These are phyloP conservation scores for Echeveria elegans DNA, from an alignment of 164 flowering plant species.

Conservation along the genomic window DNA sequence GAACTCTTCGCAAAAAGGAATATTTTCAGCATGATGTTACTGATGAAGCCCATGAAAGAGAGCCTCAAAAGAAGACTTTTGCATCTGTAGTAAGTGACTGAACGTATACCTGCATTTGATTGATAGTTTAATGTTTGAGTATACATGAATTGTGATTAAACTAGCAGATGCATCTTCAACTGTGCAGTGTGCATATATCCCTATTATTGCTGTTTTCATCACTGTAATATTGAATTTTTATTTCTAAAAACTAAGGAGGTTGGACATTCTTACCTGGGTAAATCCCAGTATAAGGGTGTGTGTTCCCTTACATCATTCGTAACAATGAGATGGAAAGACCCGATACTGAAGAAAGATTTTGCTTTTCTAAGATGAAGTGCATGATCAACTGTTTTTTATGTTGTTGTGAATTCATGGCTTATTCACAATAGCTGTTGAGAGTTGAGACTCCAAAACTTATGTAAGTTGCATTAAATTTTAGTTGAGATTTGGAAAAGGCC, in stretches of 20 bases:
- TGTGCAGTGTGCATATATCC: too few species aligned
- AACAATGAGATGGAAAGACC: too few species aligned
- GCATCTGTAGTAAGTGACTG: conserved; percentile 72
- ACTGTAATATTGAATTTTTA: too few species aligned
- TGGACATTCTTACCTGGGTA: too few species aligned
- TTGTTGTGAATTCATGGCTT: background rate
- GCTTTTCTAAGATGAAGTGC: too few species aligned
- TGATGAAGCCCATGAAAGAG: conserved; percentile 30
- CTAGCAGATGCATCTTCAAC: background rate
- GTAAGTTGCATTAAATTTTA: conserved; percentile 17
- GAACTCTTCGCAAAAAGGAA: conserved; percentile 29
- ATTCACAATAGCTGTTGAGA: background rate
- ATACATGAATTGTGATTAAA: background rate
- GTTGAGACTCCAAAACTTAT: background rate
- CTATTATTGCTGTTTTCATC: too few species aligned
- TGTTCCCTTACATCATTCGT: too few species aligned
- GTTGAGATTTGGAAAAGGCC: conserved; percentile 62
- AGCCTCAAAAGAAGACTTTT: conserved; percentile 80
- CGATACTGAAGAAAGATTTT: too few species aligned
- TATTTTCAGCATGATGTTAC: conserved; percentile 16
- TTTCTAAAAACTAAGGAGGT: too few species aligned
- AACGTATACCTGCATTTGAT: background rate
- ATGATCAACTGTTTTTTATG: too few species aligned
- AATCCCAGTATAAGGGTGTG: too few species aligned
- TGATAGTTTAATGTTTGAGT: background rate